phyloP scores from a whole-genome alignment of 768 basidiomycete genomes.

The Boletus vermiculosoides region DNA sequence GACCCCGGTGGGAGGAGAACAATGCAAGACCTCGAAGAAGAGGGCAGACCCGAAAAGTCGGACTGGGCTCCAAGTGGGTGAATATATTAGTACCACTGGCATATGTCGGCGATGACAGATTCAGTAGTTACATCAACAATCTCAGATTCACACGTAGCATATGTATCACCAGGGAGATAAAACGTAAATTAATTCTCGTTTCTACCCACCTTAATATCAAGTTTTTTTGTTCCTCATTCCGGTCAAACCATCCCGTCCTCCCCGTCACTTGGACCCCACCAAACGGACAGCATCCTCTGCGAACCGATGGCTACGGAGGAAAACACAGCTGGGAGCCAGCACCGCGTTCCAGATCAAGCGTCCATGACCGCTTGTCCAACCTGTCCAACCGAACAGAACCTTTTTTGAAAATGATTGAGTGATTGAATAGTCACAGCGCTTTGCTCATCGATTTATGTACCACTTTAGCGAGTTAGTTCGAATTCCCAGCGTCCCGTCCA shows the following conservation, averaged over 20 bases:
- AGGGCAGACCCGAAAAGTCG: background rate
- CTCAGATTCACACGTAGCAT: constrained; percentile 18
- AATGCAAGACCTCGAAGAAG: constrained; percentile 7
- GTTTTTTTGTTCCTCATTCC: constrained; percentile 3
- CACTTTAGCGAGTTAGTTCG: background rate
- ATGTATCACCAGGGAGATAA: constrained; percentile 24
- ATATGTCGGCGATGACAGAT: constrained; percentile 13
- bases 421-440: background rate
- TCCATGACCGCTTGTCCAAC: too few relatives aligned
- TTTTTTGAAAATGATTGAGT: background rate
- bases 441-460: background rate
- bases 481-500: background rate
- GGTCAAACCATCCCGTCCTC: background rate
- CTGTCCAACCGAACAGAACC: background rate
- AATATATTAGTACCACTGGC: constrained; percentile 11
- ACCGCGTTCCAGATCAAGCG: too few relatives aligned
- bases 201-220: constrained; percentile 9
- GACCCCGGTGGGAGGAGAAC: constrained; percentile 1
- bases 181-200: constrained; percentile 14
- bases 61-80: background rate
- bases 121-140: constrained; percentile 15
- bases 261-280: background rate
- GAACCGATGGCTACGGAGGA: background rate
- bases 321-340: background rate
- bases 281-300: background rate